These are phyloP conservation scores for Penicillium sp. DNA, from an alignment of 2,329 filamentous ascomycete genomes.

Conservation along the genomic window DNA sequence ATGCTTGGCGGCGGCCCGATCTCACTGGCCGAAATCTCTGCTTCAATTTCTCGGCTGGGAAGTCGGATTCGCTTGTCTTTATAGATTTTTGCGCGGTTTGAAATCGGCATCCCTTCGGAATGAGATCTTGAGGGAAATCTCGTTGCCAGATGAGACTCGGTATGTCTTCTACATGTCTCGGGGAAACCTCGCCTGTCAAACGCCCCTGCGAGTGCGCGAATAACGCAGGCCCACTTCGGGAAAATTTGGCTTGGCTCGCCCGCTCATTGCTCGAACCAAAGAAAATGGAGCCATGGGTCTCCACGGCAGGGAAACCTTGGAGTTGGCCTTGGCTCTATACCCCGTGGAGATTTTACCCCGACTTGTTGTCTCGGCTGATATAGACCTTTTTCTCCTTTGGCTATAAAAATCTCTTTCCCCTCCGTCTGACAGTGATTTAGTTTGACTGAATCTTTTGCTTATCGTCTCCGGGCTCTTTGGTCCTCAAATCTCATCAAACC, in stretches of 20 bases:
- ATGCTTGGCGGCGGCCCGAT: background rate
- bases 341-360: conserved; percentile 3
- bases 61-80: background rate
- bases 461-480: background rate
- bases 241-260: background rate
- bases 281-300: background rate
- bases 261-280: background rate
- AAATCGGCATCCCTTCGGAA: background rate
- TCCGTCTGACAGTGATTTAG: background rate
- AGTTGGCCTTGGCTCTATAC: background rate
- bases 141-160: too few species aligned
- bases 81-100: background rate
- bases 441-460: background rate
- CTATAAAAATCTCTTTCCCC: background rate
- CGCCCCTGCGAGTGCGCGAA: background rate
- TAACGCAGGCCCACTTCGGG: background rate
- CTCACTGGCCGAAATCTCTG: background rate
- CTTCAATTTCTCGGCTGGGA: background rate
- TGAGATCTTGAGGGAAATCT: background rate
- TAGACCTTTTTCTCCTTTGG: background rate
- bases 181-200: background rate
- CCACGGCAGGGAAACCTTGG: background rate
- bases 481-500: background rate
- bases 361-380: background rate
- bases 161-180: background rate